phyloP scores from a whole-genome alignment of 345 rosid species.

The Pistacia integerrima region DNA sequence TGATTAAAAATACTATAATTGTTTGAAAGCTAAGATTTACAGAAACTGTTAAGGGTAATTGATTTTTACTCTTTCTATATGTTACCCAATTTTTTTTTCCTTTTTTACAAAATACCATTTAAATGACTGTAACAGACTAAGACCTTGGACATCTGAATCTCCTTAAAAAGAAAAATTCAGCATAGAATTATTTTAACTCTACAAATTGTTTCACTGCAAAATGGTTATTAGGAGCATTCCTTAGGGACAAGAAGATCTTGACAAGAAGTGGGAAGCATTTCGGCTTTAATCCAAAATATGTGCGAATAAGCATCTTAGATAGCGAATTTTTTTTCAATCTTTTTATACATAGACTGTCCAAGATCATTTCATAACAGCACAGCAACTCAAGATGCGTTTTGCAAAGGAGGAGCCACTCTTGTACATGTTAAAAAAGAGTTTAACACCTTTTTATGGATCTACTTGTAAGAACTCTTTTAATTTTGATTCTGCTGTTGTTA shows the following conservation, averaged over 20 bases:
- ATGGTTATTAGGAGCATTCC: constrained; percentile 19
- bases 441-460: neutral
- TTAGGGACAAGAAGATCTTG: constrained; percentile 57
- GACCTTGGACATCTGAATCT: no score
- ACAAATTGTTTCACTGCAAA: no score
- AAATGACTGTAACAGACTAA: no score
- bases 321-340: constrained; percentile 42
- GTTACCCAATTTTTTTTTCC: no score
- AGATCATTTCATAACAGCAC: constrained; percentile 13
- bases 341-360: constrained; percentile 49
- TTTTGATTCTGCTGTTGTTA: neutral
- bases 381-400: neutral
- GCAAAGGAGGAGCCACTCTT: neutral
- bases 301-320: constrained; percentile 78
- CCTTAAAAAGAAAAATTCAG: neutral
- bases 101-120: no score
- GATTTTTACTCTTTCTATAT: no score
- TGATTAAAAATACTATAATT: no score
- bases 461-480: neutral
- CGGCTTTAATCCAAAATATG: constrained; percentile 60
- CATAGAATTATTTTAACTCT: no score
- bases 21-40: no score
- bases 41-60: no score
- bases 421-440: constrained; percentile 3
- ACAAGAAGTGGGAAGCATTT: constrained; percentile 74